Base-by-base conservation (phyloP, 805 yeast species). In the Candida rishiriensis region DNA sequence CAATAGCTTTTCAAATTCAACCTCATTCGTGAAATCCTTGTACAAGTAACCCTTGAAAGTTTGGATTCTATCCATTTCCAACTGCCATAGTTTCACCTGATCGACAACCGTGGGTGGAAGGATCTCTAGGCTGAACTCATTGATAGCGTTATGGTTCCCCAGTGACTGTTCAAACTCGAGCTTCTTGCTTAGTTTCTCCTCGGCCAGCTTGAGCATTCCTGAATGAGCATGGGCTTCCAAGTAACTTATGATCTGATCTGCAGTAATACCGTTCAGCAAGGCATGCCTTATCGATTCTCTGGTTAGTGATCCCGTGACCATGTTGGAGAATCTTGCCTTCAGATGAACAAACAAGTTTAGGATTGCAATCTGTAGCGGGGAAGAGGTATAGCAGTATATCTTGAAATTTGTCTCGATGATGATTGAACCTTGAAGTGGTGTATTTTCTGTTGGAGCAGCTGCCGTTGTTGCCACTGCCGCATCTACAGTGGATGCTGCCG, bases 61-160 rank as follows among this genome's bases (percentile, higher is more conserved):
- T 53, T 85, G 82, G 51, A 93, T 87, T 65, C 99, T 78, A 63
- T 93, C 98, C 68, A 90, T 66, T 61, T 93, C 99, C 48, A 93
- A 71, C 68, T 93, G 98, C 99, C 99, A 93, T 42, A 93, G 72
- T 60, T 82, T 83, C 54, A 93, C 87, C 63, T 93, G 99, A 65
- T 93, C 99, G 1, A 88, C 86, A n/a, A 93, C 96, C 0, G 96
- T 93, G 0, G 98, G 96, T 3, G 98, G 98, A 6, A 86, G 62
- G 11, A 93, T 69, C 57, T 83, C 82, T 46, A 81, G 55, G 50
- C 75, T 60, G 52, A 80, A 76, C 49, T 75, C 74, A 30, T 55
- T 57, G 5, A 76, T 66, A 40, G 77, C 72, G 12, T 50, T 38
- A 3, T 49, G 44, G 39, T 59, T 59, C 13, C 65, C 65, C 40